Evolutionary conservation across 345 rosid species (phyloP), one percentile per base, ranked within the genome.

Genomic region (Ceriops decandra): DNA sequence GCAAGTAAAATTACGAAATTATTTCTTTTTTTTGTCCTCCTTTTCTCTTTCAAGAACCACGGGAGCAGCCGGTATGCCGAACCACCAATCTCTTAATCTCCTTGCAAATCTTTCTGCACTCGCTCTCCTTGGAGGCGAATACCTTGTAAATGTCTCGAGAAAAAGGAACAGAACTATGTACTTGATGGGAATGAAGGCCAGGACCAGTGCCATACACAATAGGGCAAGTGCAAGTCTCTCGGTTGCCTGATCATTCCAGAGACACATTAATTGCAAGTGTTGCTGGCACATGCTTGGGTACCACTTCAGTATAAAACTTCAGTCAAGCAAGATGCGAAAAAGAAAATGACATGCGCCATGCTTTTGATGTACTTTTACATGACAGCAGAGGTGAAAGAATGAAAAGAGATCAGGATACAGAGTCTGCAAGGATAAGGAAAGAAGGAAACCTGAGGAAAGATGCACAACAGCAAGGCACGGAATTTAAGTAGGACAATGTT

Each of bases 41-140:
- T 75, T 85, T 10, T 86, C 92, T 76, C 84, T 85, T 65, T 86
- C 90, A 32, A 90, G 82, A 69, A 86, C 52, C 42, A 95, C 95
- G 0, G 97, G 97, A 67, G 98, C 98, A 1, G 98, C 98, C 0
- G 97, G 99, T 71, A 90, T 83, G 78, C 99, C 90, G 81, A 88
- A 90, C 99, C 99, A 95, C 97, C 99, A 95, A 68, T 92, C 99
- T 74, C 86, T 88, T 77, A 90, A 54, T 79, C 99, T 85, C 80
- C 99, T 85, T 75, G 76, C 68, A 76, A 80, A 77, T 81, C 91
- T 82, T 68, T 90, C 99, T 0, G 88, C 86, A 82, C 84, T 85
- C 10, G 81, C 88, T 82, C 72, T 85, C 69, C 98, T 79, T 9
- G 78, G 83, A 1, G 92, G 98, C 0, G 99, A 95, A 75, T 87